Percentiles rank a stretch among this genome's conserved stretches.
Evolutionary conservation across 352 stramenopile species (phyloP).

Genomic region (Pythium dissimile): DNA sequence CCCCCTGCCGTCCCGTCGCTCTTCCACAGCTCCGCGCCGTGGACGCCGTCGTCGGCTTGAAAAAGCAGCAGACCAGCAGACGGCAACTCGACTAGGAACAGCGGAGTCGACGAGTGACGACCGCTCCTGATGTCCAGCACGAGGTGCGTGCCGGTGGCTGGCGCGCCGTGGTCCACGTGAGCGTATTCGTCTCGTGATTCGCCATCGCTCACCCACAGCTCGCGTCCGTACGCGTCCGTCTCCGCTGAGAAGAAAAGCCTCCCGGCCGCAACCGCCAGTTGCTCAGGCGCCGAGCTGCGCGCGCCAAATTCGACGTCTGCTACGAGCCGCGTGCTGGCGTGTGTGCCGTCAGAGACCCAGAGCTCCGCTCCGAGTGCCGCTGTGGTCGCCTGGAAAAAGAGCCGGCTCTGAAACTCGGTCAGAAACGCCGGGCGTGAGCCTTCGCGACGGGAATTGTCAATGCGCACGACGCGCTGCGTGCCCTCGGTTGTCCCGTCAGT

Average conservation of each 20-base stretch:
- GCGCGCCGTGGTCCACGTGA: conserved; percentile 18
- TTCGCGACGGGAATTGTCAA: conserved; percentile 26
- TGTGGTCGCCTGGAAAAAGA: conserved; percentile 77
- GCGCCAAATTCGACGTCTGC: conserved; percentile 50
- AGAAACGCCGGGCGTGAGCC: conserved; percentile 33
- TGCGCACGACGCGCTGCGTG: conserved; percentile 51
- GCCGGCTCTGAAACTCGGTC: conserved; percentile 27
- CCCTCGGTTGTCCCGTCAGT: conserved; percentile 73
- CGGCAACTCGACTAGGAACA: conserved; percentile 36
- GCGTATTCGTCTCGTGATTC: conserved; percentile 25
- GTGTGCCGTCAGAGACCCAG: conserved; percentile 67
- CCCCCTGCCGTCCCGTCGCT: conserved; percentile 48
- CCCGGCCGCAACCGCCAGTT: conserved; percentile 31
- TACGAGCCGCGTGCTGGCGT: conserved; percentile 42
- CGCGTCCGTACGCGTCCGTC: conserved; percentile 34
- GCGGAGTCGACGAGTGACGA: conserved; percentile 42
- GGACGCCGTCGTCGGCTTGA: conserved; percentile 76
- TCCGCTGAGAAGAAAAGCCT: conserved; percentile 57
- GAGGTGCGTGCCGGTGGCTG: conserved; percentile 31
- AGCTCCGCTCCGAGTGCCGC: conserved; percentile 59
- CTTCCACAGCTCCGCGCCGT: conserved; percentile 80
- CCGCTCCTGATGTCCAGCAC: conserved; percentile 61
- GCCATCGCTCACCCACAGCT: conserved; percentile 65
- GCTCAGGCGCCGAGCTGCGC: conserved; percentile 33
- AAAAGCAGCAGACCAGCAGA: conserved; percentile 52